Base-by-base conservation (phyloP, 192 early-diverging fungal genomes). In the Podila minutissima region DNA sequence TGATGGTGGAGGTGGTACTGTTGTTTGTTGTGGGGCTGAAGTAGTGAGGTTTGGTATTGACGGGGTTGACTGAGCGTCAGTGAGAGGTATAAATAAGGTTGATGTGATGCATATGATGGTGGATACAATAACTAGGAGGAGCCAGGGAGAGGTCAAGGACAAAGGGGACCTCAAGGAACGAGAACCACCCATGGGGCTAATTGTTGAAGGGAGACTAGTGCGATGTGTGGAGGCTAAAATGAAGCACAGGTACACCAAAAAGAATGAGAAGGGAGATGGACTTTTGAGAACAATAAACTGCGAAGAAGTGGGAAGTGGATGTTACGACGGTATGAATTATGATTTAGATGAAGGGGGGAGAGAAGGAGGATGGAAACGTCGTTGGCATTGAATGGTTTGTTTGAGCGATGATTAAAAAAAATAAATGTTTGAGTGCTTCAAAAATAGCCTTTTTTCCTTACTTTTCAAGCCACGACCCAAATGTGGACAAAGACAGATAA, bases 1-100 rank as follows among this genome's bases (percentile, higher is more conserved):
- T 15, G 77, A 26, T 32, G 64, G 32, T 19, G 77, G 71, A 51
- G 69, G 29, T 0, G 66, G 38, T 29, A 48, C 60, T 0, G 53
- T 71, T 49, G 53, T 77, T 49, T 53, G 59, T 20, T 64, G 35
- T 3, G 69, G 41, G 0, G 26, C 12, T 29, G 75, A 13, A 31
- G 57, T 5, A 48, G 48, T 59, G 67, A 12, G 67, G 10, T 22
- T 46, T 1, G 58, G 64, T 31, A 29, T 28, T 17, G 58, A 29
- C 28, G 51, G 20, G 0, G 38, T 4, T 24, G 58, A 1, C 7
- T 19, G 22, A 33, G 60, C 1, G 6, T 9, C 37, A 24, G 37
- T 17, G 41, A 46, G 41, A 15, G 15, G 41, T 46, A 17, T 46
- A 46, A 46, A 46, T 46, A 13, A 46, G 4, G 13, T 17, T 0